Conservation (phyloP, 768 basidiomycete genomes). For the Suillus luteus region DNA sequence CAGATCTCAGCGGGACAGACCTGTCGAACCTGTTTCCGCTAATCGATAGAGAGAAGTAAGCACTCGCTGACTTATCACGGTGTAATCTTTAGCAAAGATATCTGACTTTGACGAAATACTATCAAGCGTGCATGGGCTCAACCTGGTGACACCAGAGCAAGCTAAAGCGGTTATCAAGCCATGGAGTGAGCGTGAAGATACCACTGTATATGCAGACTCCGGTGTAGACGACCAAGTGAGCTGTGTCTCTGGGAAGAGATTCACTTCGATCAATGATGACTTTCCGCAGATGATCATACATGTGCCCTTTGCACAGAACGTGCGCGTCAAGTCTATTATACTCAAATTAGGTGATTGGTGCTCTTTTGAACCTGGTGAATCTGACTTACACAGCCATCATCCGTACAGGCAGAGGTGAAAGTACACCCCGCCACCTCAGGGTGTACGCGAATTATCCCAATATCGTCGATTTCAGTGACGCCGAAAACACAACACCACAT, state of each 20-base stretch:
- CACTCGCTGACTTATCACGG: slow-evolving; percentile 6
- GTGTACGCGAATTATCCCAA: slow-evolving; percentile 73
- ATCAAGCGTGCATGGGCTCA: slow-evolving; percentile 75
- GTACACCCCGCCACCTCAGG: slow-evolving; percentile 72
- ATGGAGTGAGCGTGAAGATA: slow-evolving; percentile 78
- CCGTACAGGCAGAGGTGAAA: slow-evolving; percentile 67
- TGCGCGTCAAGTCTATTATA: slow-evolving; percentile 71
- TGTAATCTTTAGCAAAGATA: background rate
- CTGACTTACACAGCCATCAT: background rate
- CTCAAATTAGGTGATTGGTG: slow-evolving; percentile 67
- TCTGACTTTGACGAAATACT: slow-evolving; percentile 9
- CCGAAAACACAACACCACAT: slow-evolving; percentile 67
- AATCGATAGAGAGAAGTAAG: slow-evolving; percentile 72
- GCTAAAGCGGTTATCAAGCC: slow-evolving; percentile 78
- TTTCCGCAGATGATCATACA: slow-evolving; percentile 70
- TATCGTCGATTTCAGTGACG: slow-evolving; percentile 79
- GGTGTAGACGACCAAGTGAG: slow-evolving; percentile 84
- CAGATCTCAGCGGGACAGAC: slow-evolving; percentile 49
- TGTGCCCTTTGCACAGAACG: slow-evolving; percentile 78
- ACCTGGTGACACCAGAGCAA: slow-evolving; percentile 78
- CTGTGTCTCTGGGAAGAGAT: background rate
- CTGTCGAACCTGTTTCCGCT: slow-evolving; percentile 56
- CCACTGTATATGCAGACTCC: slow-evolving; percentile 50
- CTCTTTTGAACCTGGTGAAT: background rate
- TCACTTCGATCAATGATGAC: background rate